Evolutionary conservation across 2,329 filamentous ascomycete species (phyloP).

Genomic region (Botrytis porri): DNA sequence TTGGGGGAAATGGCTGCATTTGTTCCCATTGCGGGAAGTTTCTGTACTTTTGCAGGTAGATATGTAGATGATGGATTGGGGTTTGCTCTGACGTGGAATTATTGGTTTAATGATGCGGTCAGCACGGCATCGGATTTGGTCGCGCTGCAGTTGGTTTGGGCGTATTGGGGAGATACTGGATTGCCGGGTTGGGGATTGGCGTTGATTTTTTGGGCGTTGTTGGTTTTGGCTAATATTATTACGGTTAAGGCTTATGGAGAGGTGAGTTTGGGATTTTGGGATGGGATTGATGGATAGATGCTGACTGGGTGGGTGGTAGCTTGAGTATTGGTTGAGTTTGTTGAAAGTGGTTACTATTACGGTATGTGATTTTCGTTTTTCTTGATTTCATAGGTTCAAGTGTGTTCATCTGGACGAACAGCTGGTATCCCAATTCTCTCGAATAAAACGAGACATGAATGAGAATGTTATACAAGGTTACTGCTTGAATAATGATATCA

Average conservation of each 20-base stretch:
- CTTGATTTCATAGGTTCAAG: not conserved
- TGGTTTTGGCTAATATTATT: slow-evolving; percentile 52
- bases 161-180: slow-evolving; percentile 57
- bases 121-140: slow-evolving; percentile 60
- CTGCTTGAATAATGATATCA: not conserved
- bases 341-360: slow-evolving; percentile 54
- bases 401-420: not conserved
- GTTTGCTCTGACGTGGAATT: slow-evolving; percentile 55
- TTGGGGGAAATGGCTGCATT: slow-evolving; percentile 61
- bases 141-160: slow-evolving; percentile 54
- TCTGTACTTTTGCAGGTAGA: slow-evolving; percentile 53
- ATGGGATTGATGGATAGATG: not conserved
- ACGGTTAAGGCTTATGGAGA: slow-evolving; percentile 55
- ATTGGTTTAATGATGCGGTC: slow-evolving; percentile 66
- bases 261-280: slow-evolving; percentile 34
- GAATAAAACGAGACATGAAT: not conserved
- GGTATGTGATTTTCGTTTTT: slow-evolving; percentile 32
- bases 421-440: not conserved
- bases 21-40: slow-evolving; percentile 52
- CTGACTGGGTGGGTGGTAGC: slow-evolving; percentile 29
- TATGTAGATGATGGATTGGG: slow-evolving; percentile 54
- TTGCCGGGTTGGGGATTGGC: slow-evolving; percentile 63
- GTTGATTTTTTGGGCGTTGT: slow-evolving; percentile 56
- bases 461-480: not conserved
- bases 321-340: slow-evolving; percentile 56